Evolutionary conservation across 352 stramenopile genomes (phyloP).

Genomic region (Aphanomyces stellatus): DNA sequence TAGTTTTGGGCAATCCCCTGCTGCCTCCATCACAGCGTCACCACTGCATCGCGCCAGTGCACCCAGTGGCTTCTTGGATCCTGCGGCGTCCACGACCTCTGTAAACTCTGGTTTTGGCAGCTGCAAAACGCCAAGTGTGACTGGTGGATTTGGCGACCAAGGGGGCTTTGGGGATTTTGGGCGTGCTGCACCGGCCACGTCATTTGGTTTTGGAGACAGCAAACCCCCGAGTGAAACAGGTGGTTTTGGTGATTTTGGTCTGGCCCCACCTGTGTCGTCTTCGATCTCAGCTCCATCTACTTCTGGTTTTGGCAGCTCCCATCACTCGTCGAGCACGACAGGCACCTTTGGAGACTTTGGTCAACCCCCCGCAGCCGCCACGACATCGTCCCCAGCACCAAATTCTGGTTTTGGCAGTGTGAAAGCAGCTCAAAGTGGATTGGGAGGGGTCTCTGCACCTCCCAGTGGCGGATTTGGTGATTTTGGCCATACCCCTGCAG

Average conservation of each 20-base stretch:
- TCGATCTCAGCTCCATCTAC: background rate
- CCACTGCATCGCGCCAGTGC: no score
- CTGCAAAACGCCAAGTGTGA: background rate
- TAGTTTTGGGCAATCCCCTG: no score
- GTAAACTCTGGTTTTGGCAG: background rate
- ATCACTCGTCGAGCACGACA: no score
- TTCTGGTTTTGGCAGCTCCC: constrained; percentile 4
- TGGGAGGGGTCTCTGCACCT: no score
- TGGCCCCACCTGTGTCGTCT: background rate
- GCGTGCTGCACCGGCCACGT: background rate
- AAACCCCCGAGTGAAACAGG: no score
- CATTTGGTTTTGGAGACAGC: no score
- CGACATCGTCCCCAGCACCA: background rate
- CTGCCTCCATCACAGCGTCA: no score
- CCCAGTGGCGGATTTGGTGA: constrained; percentile 3
- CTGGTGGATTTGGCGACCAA: no score
- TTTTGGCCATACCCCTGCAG: no score
- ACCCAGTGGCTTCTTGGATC: no score
- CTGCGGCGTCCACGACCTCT: no score
- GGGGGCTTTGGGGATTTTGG: background rate
- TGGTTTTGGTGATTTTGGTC: background rate
- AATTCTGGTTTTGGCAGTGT: background rate
- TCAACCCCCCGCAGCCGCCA: background rate
- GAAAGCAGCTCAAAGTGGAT: background rate
- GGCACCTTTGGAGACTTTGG: background rate